phyloP scores from a whole-genome alignment of 2,329 filamentous ascomycete genomes.

The Aureobasidium sp. region DNA sequence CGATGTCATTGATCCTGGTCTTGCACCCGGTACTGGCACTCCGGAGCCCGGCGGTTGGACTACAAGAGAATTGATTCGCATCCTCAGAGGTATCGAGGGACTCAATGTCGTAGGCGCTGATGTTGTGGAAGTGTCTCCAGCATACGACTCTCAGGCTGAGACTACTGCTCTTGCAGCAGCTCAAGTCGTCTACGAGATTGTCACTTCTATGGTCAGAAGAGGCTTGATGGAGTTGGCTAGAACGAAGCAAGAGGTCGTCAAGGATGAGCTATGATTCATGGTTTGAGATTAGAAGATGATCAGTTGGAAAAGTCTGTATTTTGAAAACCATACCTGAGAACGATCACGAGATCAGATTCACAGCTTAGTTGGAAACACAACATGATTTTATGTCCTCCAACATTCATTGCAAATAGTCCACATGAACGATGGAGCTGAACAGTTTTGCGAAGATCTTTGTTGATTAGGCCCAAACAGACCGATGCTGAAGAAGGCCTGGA shows the following conservation, averaged over 20 bases:
- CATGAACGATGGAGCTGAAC: too few species aligned
- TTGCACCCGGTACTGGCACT: constrained; percentile 67
- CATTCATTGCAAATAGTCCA: too few species aligned
- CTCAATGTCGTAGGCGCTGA: constrained; percentile 85
- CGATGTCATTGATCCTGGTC: constrained; percentile 68
- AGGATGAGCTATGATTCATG: constrained; percentile 5
- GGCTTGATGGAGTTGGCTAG: constrained; percentile 16
- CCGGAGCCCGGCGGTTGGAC: constrained; percentile 91
- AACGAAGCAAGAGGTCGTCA: background rate
- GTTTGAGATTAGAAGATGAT: too few species aligned
- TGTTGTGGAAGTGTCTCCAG: constrained; percentile 80
- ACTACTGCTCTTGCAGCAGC: constrained; percentile 76
- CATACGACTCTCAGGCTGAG: constrained; percentile 74
- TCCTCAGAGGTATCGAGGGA: constrained; percentile 71
- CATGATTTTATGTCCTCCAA: too few species aligned
- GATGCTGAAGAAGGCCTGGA: too few species aligned
- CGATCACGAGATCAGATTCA: background rate
- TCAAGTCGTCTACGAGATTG: constrained; percentile 78
- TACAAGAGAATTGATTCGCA: constrained; percentile 75
- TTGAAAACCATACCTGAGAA: background rate
- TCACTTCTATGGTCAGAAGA: constrained; percentile 63
- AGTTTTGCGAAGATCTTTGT: too few species aligned
- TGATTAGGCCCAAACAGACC: too few species aligned
- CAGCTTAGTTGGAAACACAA: too few species aligned
- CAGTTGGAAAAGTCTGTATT: background rate